phyloP scores from a whole-genome alignment of 805 yeast genomes.

The Wickerhamomyces ciferrii region DNA sequence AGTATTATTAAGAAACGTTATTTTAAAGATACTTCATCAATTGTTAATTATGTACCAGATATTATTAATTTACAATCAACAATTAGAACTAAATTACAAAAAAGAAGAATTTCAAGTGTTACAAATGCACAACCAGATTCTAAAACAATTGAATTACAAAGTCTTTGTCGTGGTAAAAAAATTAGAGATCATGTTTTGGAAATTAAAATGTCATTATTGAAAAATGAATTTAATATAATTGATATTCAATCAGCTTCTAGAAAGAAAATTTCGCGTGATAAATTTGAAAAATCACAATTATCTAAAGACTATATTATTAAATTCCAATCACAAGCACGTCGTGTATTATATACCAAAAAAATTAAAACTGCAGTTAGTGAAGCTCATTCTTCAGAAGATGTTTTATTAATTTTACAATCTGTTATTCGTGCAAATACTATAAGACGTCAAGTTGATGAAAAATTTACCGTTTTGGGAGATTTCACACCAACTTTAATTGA shows the following conservation, averaged over 20 bases:
- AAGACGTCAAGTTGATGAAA: constrained; percentile 6
- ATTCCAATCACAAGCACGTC: constrained; percentile 35
- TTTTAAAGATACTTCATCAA: constrained; percentile 23
- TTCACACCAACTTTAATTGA: constrained; percentile 20
- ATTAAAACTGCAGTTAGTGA: constrained; percentile 14
- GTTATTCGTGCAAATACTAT: constrained; percentile 21
- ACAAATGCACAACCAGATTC: constrained; percentile 7
- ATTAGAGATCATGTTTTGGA: constrained; percentile 21
- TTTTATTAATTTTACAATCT: constrained; percentile 34
- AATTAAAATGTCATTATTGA: constrained; percentile 9
- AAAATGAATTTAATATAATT: constrained; percentile 12
- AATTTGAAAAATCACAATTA: not conserved
- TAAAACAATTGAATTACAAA: constrained; percentile 29
- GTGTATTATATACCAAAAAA: constrained; percentile 20
- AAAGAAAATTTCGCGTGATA: constrained; percentile 2
- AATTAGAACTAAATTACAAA: constrained; percentile 25
- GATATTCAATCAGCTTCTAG: constrained; percentile 14
- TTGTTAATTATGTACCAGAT: constrained; percentile 12
- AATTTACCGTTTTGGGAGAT: not conserved
- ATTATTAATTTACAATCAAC: constrained; percentile 29
- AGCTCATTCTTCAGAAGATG: constrained; percentile 20
- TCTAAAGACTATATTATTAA: constrained; percentile 15
- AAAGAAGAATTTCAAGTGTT: constrained; percentile 6
- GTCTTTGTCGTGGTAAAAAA: constrained; percentile 35
- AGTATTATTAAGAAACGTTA: constrained; percentile 22